A percentile compares a stretch with the other conserved stretches of the same genome.
Conservation (phyloP, 202 grass and related monocot species). For the Eragrostis tef region DNA sequence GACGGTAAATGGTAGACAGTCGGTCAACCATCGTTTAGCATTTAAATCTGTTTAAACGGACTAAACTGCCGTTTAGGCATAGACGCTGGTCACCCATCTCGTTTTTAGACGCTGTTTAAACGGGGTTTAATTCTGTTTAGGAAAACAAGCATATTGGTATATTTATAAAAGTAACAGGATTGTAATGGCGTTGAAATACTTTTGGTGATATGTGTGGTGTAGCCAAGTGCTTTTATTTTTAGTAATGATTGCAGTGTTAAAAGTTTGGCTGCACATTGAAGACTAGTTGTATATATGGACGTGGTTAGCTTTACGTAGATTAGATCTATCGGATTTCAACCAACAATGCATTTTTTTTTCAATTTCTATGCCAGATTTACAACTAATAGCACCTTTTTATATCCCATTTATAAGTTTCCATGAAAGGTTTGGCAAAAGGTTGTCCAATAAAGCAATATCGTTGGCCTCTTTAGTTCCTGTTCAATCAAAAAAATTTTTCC, state of each 20-base stretch:
- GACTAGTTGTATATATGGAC: background rate
- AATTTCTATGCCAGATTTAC: conserved; percentile 2
- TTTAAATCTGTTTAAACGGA: no score
- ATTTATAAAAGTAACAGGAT: background rate
- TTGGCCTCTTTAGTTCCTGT: conserved; percentile 16
- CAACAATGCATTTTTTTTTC: background rate
- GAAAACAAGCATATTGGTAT: no score
- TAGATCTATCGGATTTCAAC: conserved; percentile 7
- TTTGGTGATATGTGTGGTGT: background rate
- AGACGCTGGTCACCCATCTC: no score
- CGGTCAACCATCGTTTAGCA: no score
- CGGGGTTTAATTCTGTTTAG: no score
- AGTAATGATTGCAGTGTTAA: background rate
- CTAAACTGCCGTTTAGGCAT: no score
- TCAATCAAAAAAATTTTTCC: background rate
- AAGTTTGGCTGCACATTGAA: conserved; percentile 1
- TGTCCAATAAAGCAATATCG: background rate
- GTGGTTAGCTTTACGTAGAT: background rate
- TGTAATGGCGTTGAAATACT: background rate
- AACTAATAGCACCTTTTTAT: conserved; percentile 7
- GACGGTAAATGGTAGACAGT: no score
- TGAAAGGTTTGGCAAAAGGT: background rate
- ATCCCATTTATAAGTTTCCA: background rate
- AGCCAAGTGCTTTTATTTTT: background rate
- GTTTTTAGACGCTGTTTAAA: no score